Evolutionary conservation across 2,329 filamentous ascomycete genomes (phyloP).

Genomic region (Exserohilum turcica): DNA sequence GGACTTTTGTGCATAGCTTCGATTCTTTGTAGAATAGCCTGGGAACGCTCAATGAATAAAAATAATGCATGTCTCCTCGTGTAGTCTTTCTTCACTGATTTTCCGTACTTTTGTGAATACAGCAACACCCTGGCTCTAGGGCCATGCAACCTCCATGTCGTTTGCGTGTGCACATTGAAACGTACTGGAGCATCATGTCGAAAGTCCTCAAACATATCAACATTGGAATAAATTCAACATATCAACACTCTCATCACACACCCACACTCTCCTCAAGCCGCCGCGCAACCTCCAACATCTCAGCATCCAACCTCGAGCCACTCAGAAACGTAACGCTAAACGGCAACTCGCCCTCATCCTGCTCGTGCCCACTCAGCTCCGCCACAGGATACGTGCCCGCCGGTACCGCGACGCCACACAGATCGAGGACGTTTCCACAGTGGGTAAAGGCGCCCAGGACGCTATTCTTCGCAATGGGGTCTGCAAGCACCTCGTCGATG

Average conservation of each 20-base stretch:
- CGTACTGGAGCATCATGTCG: no score
- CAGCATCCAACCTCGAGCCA: constrained; percentile 47
- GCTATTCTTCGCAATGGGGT: constrained; percentile 62
- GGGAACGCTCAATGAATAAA: background rate
- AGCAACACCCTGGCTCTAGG: no score
- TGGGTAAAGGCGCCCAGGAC: constrained; percentile 58
- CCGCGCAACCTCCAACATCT: constrained; percentile 49
- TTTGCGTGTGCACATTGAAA: no score
- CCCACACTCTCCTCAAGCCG: constrained; percentile 26
- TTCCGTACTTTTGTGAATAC: background rate
- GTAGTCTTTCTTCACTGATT: no score
- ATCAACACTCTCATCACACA: background rate
- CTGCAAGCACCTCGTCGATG: constrained; percentile 56
- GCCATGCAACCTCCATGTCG: no score
- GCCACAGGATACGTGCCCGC: constrained; percentile 49
- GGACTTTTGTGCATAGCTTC: background rate
- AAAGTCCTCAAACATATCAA: no score
- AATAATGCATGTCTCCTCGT: no score
- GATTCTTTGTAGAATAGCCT: background rate
- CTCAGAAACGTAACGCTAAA: constrained; percentile 51
- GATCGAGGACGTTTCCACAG: constrained; percentile 65
- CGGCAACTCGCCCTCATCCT: constrained; percentile 40
- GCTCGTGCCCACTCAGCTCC: constrained; percentile 34
- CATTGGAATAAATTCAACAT: no score
- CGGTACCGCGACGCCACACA: constrained; percentile 53